Evolutionary conservation across 2,329 filamentous ascomycete species (phyloP).

Genomic region (Davidsoniella eucalypti): DNA sequence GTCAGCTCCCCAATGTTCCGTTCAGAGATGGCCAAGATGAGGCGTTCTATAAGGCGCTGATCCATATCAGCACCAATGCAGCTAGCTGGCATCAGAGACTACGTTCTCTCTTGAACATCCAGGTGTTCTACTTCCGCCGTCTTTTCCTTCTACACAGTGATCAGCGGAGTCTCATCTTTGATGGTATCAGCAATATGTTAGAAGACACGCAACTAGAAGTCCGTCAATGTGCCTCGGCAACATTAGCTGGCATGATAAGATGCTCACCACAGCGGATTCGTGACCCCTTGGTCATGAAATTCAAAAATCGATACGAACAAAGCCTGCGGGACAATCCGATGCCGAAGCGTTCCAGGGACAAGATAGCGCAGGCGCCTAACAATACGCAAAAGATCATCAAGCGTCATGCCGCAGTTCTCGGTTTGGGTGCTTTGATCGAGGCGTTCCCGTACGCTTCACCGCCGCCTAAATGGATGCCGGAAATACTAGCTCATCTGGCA

Average conservation of each 20-base stretch:
- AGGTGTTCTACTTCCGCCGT: conserved; percentile 93
- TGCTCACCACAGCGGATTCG: conserved; percentile 76
- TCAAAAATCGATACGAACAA: conserved; percentile 65
- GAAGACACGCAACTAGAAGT: conserved; percentile 86
- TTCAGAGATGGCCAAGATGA: conserved; percentile 75
- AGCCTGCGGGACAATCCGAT: conserved; percentile 72
- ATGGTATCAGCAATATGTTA: conserved; percentile 91
- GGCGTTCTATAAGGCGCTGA: conserved; percentile 69
- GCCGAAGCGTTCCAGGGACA: conserved; percentile 40
- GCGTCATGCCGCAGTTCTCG: conserved; percentile 80
- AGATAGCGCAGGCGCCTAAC: background rate
- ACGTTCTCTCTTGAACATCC: conserved; percentile 91
- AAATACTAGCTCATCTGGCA: conserved; percentile 72
- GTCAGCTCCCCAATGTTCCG: conserved; percentile 87
- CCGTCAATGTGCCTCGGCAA: conserved; percentile 78
- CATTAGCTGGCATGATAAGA: conserved; percentile 91
- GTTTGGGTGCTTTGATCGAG: conserved; percentile 77
- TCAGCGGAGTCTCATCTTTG: conserved; percentile 68
- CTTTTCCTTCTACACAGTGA: conserved; percentile 66
- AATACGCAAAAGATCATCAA: conserved; percentile 55
- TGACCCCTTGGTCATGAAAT: conserved; percentile 54
- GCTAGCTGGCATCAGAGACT: conserved; percentile 90
- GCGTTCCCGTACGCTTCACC: conserved; percentile 94
- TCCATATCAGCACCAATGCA: conserved; percentile 71
- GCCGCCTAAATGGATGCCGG: conserved; percentile 85